These are phyloP conservation scores for Quambalaria eucalypti DNA, from an alignment of 1,284 basidiomycete species.

Conservation along the genomic window DNA sequence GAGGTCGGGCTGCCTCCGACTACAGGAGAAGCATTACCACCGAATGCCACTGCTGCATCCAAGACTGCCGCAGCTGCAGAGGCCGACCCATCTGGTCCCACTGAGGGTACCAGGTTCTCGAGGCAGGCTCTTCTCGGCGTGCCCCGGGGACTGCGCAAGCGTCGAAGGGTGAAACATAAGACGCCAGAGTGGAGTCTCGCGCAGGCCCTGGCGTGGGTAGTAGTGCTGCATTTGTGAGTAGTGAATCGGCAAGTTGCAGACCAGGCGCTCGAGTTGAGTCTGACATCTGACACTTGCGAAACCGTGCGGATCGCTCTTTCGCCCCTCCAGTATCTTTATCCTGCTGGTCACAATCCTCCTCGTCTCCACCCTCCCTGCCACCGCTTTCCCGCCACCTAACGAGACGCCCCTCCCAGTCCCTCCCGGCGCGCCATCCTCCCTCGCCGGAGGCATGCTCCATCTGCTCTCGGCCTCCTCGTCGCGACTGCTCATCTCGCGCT, in stretches of 20 bases:
- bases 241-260: neutral
- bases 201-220: conserved; percentile 63
- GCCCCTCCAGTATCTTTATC: conserved; percentile 9
- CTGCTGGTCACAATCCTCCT: conserved; percentile 13
- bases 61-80: neutral
- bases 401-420: neutral
- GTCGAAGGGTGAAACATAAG: conserved; percentile 20
- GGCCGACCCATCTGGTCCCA: too few relatives aligned
- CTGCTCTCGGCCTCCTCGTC: conserved; percentile 17
- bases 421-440: neutral
- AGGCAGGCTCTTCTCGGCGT: conserved; percentile 11
- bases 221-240: conserved; percentile 65
- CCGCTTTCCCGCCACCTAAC: conserved; percentile 15
- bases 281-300: neutral
- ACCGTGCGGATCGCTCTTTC: neutral
- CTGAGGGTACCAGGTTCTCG: too few relatives aligned
- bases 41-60: neutral
- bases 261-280: neutral
- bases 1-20: neutral
- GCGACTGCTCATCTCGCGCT: conserved; percentile 47
- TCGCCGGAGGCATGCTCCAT: neutral
- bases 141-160: conserved; percentile 12
- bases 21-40: neutral
- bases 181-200: conserved; percentile 68
- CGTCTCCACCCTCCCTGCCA: conserved; percentile 11